Evolutionary conservation across 192 early-diverging fungal species (phyloP), one percentile per base, ranked within the genome.

Genomic region (Coemansia asiatica): DNA sequence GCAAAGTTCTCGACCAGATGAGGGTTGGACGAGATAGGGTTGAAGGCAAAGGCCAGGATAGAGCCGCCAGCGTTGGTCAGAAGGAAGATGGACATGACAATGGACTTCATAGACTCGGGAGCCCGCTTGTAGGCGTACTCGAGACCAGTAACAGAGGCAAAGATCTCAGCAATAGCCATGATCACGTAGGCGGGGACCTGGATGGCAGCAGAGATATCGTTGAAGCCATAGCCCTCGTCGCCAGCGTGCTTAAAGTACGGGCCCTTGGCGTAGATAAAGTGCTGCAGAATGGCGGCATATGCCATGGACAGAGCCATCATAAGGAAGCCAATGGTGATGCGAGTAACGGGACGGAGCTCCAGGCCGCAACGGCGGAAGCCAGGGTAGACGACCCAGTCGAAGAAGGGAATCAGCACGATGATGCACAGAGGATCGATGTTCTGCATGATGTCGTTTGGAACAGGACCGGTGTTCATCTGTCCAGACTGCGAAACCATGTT

Each of bases 51-150:
- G 15, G 72, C 83, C 27, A 88, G 81, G 44, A 87, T 74, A 8
- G 84, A 81, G 44, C 86, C 84, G 46, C 78, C 81, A 48, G 77
- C 77, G 56, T 87, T 87, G 22, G 87, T 86, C 33, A 84, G 72
- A 58, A 88, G 64, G 29, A 83, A 83, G 22, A 87, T 56, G 9
- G 87, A 85, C 76, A 87, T 87, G 31, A 88, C 85, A 38, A 89
- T 73, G 0, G 84, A 84, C 66, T 87, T 87, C 86, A 87, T 87
- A 15, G 68, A 72, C 59, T 82, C 80, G 18, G 87, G 87, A 19
- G 87, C 87, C 23, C 79, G 75, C 53, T 79, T 85, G 71, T 83
- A 89, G 9, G 87, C 85, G 54, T 84, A 89, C 76, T 89, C 87
- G 56, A 89, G 83, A n/a, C 85, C 85, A 4, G 87, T 87, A 46